A percentile compares a stretch with the other conserved stretches of the same genome.
Conservation (phyloP, 441 rosid species). For the Breynia disticha region DNA sequence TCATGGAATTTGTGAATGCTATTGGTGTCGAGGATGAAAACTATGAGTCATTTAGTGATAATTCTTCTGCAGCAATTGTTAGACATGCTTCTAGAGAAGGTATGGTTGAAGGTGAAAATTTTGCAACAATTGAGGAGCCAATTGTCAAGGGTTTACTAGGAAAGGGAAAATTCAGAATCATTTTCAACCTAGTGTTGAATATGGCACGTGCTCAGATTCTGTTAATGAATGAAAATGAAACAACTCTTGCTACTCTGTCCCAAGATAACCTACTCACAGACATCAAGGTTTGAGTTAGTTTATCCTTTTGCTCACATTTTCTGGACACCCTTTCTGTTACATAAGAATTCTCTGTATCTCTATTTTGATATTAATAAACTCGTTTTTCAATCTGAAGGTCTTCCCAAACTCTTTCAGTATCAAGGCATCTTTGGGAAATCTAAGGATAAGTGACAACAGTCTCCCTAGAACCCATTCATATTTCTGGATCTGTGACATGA, state of each 20-base stretch:
- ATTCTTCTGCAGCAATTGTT: constrained; percentile 39
- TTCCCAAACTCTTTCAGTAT: constrained; percentile 95
- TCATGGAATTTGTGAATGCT: constrained; percentile 83
- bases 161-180: constrained; percentile 84
- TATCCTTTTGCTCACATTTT: constrained; percentile 8
- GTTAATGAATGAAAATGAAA: constrained; percentile 89
- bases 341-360: constrained; percentile 10
- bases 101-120: constrained; percentile 30
- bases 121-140: constrained; percentile 34
- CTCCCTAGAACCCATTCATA: constrained; percentile 78
- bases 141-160: constrained; percentile 85
- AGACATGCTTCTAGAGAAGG: constrained; percentile 35
- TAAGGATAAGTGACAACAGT: constrained; percentile 94
- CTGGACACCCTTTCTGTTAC: constrained; percentile 7
- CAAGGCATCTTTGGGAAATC: constrained; percentile 83
- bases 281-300: constrained; percentile 59
- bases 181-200: constrained; percentile 71
- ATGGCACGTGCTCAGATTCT: constrained; percentile 92
- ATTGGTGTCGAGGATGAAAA: constrained; percentile 58
- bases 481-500: constrained; percentile 98
- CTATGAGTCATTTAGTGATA: constrained; percentile 47
- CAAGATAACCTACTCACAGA: constrained; percentile 86
- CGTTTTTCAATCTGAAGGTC: constrained; percentile 40
- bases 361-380: constrained; percentile 16
- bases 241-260: constrained; percentile 77